Conservation (phyloP, 805 yeast genomes). For the Debaryomyces castellii region DNA sequence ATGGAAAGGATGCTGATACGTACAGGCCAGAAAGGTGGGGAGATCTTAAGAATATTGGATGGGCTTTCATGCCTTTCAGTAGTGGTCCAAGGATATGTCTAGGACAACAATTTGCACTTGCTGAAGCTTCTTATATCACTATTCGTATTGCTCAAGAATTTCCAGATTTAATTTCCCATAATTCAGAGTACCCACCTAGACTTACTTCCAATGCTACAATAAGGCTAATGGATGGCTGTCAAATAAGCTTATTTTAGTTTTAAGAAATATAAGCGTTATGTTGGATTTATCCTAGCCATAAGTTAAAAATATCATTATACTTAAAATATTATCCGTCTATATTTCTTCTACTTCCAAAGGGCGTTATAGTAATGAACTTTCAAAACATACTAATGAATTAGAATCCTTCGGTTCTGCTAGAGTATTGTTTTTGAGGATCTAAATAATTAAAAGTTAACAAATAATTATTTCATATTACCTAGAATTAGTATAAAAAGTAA, state of each 20-base stretch:
- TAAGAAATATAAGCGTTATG: no score
- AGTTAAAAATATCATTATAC: no score
- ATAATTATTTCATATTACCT: no score
- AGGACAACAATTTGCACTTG: constrained; percentile 57
- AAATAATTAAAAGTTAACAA: no score
- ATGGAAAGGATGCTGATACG: constrained; percentile 38
- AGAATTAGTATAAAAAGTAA: no score
- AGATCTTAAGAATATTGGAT: constrained; percentile 43
- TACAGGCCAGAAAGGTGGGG: constrained; percentile 60
- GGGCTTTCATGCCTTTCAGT: constrained; percentile 51
- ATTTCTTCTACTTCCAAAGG: no score
- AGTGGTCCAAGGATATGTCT: constrained; percentile 61
- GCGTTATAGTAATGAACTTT: no score
- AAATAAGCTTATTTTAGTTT: not conserved
- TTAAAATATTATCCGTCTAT: no score
- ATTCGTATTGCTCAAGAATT: not conserved
- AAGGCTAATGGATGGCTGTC: not conserved
- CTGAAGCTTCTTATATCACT: constrained; percentile 21
- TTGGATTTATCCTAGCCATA: no score
- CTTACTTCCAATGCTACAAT: not conserved
- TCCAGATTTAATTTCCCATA: not conserved
- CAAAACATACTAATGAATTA: no score
- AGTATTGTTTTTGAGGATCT: no score
- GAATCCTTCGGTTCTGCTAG: no score
- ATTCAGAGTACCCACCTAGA: not conserved